phyloP scores from a whole-genome alignment of 495 filamentous ascomycete species.

The Penicillium nucicola region DNA sequence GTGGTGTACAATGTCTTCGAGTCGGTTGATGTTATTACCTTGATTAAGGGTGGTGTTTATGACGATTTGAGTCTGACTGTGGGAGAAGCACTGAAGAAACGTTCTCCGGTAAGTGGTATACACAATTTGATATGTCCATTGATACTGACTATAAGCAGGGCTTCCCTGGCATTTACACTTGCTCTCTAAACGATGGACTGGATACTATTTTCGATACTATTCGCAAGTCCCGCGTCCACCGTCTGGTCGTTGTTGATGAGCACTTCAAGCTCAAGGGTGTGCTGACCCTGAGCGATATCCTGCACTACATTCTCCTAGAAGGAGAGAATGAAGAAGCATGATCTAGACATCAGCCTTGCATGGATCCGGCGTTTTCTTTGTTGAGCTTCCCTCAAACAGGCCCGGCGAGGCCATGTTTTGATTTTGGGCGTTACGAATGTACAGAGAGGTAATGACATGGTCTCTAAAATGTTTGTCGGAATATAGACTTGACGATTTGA shows the following conservation, averaged over 20 bases:
- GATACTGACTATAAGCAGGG: slow-evolving; percentile 50
- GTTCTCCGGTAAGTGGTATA: slow-evolving; percentile 60
- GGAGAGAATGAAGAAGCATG: slow-evolving; percentile 59
- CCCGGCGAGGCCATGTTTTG: slow-evolving; percentile 2
- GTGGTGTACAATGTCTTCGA: slow-evolving; percentile 94
- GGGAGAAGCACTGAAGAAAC: slow-evolving; percentile 84
- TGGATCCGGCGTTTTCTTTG: slow-evolving; percentile 34
- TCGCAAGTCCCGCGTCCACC: slow-evolving; percentile 88
- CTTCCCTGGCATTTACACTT: slow-evolving; percentile 95
- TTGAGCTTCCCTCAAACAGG: neutral
- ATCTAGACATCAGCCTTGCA: slow-evolving; percentile 37
- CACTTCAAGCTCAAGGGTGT: slow-evolving; percentile 81
- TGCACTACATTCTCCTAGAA: slow-evolving; percentile 89
- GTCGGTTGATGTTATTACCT: slow-evolving; percentile 92
- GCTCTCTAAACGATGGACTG: slow-evolving; percentile 83
- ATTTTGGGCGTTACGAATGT: slow-evolving; percentile 17
- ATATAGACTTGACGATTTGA: slow-evolving; percentile 29
- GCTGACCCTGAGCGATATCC: slow-evolving; percentile 91
- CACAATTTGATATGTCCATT: neutral
- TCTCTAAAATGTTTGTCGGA: slow-evolving; percentile 15
- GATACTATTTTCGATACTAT: slow-evolving; percentile 97
- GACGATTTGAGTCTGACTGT: slow-evolving; percentile 85
- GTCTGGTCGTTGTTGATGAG: slow-evolving; percentile 89
- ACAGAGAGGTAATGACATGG: slow-evolving; percentile 33
- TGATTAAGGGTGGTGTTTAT: slow-evolving; percentile 91